These are phyloP conservation scores for Trematosphaeria pertusa DNA, from an alignment of 2,329 filamentous ascomycete species.

Conservation along the genomic window DNA sequence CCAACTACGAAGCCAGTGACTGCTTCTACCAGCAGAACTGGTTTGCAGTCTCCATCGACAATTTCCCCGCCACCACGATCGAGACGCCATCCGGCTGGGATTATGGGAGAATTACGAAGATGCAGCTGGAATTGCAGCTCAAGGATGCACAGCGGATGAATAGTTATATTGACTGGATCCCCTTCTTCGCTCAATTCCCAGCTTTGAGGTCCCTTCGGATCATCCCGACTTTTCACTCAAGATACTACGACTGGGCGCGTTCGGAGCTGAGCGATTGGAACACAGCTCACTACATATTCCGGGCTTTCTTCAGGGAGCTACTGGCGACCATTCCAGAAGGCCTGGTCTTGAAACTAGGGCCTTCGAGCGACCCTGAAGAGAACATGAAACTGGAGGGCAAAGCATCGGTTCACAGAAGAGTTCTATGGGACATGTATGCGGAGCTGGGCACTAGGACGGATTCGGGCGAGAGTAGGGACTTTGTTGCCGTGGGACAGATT, in stretches of 20 bases:
- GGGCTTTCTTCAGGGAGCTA: conserved; percentile 38
- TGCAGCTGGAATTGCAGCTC: conserved; percentile 37
- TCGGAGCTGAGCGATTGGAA: conserved; percentile 31
- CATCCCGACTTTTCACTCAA: conserved; percentile 33
- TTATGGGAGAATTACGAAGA: conserved; percentile 25
- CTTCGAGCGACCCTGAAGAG: conserved; percentile 10
- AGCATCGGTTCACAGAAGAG: conserved; percentile 9
- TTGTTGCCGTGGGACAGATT: conserved; percentile 4
- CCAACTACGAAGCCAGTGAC: conserved; percentile 34
- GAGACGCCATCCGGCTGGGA: conserved; percentile 37
- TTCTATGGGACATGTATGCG: conserved; percentile 31
- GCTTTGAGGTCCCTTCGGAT: conserved; percentile 30
- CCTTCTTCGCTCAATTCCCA: conserved; percentile 31
- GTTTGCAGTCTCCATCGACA: conserved; percentile 38
- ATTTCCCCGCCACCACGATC: conserved; percentile 25
- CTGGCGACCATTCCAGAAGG: conserved; percentile 26
- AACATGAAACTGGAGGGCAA: conserved; percentile 27
- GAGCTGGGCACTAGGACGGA: conserved; percentile 22
- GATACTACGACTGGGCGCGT: conserved; percentile 39
- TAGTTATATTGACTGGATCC: conserved; percentile 37
- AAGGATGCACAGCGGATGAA: conserved; percentile 43
- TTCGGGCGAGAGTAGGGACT: conserved; percentile 1
- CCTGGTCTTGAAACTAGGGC: conserved; percentile 27
- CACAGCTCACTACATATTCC: conserved; percentile 32
- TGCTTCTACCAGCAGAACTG: conserved; percentile 36